Evolutionary conservation across 2,329 filamentous ascomycete genomes (phyloP).

Genomic region (Aulographum hederae): DNA sequence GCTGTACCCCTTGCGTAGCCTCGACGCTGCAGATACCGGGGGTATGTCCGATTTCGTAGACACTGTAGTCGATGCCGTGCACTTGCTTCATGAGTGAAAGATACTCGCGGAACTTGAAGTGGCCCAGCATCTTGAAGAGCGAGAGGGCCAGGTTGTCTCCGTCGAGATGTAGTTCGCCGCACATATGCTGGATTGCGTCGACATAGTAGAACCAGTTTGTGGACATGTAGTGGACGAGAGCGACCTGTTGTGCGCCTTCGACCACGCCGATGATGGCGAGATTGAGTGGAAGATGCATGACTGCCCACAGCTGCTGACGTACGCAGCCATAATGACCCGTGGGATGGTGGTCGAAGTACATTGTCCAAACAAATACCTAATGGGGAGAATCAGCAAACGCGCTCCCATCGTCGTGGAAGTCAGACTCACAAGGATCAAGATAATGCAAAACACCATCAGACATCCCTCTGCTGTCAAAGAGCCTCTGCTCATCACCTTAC

Average conservation of each 20-base stretch:
- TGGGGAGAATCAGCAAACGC: not conserved
- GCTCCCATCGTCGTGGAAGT: slow-evolving; percentile 33
- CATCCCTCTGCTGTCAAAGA: too few species aligned
- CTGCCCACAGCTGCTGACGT: slow-evolving; percentile 15
- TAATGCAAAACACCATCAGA: too few species aligned
- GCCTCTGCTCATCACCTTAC: too few species aligned
- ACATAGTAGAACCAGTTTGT: not conserved
- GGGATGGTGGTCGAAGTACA: slow-evolving; percentile 16
- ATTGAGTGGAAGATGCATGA: slow-evolving; percentile 15
- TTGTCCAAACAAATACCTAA: slow-evolving; percentile 14
- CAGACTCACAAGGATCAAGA: too few species aligned
- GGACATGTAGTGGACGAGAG: not conserved
- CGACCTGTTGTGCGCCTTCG: slow-evolving; percentile 8
- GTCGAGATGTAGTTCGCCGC: not conserved
- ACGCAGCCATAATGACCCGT: slow-evolving; percentile 15
- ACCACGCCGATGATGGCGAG: slow-evolving; percentile 12
- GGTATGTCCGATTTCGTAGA: too few species aligned
- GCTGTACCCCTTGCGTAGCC: not conserved
- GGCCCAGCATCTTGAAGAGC: not conserved
- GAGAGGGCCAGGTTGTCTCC: slow-evolving; percentile 1
- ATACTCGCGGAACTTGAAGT: slow-evolving; percentile 1
- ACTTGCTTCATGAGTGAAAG: too few species aligned
- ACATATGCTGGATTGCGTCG: not conserved
- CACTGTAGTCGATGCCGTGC: too few species aligned
- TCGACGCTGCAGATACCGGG: not conserved